Base-by-base conservation (phyloP, 2,329 filamentous ascomycete species). In the Pezicula carpinea region DNA sequence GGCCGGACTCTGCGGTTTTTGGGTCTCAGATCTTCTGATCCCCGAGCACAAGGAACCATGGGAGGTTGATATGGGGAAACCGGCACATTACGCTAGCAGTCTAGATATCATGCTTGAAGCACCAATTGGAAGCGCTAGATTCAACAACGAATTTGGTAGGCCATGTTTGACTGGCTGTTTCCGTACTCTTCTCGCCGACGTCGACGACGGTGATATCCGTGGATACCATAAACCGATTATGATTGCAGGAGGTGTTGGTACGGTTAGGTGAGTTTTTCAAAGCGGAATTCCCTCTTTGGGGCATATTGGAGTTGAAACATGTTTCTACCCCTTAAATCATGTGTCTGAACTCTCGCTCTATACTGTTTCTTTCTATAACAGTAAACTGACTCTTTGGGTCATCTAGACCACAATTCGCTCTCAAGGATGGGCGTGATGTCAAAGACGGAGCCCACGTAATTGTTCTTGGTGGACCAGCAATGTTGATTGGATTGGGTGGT, bases 141-240 rank as follows among this genome's bases (percentile, higher is more conserved):
- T 95, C 75, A 97, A 97, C 74, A 99, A 99, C 63, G 93, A 96
- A 63, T 99, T 97, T 60, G 93, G 93, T 21, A 81, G 93, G 32
- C 92, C 93, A 31, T 90, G 85, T 62, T 85, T 95, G 11, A 80
- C 85, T 3, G 93, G 93, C 18, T 92, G 90, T 63, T 99, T 99
- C 75, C 79, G 92, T 51, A 99, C 93, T 1, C 77, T 99, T 32
- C 80, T 95, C 23, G 87, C 84, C 36, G 76, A 82, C 48, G 76
- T 87, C 23, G 76, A 73, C 23, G 76, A 73, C 38, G 74, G 75
- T 17, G 89, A 95, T 56, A 79, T 89, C 61, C 80, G 92, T 57
- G 93, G 93, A 19, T 99, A 95, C 65, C 93, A 97, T 70, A 99
- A 99, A 72, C 93, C 93, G 8, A 96, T 96, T 66, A 95, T 96